Evolutionary conservation across 352 stramenopile genomes (phyloP).

Genomic region (Phytophthora nicotianae): DNA sequence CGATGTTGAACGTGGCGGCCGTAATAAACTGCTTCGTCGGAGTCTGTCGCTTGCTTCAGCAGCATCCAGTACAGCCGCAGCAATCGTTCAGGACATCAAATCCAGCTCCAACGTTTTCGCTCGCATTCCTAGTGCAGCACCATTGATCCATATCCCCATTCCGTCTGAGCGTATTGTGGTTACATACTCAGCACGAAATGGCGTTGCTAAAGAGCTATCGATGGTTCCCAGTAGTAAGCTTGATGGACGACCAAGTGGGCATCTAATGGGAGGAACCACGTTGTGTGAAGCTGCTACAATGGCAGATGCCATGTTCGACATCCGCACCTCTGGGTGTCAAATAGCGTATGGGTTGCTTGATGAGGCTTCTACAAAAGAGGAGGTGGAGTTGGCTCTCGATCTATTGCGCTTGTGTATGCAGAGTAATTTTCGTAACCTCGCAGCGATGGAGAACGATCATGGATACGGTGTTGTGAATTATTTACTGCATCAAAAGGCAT

Average conservation of each 20-base stretch:
- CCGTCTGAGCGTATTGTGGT: conserved; percentile 57
- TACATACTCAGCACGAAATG: conserved; percentile 52
- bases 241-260: conserved; percentile 58
- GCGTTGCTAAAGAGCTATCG: conserved; percentile 37
- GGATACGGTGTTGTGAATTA: conserved; percentile 77
- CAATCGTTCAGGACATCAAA: conserved; percentile 78
- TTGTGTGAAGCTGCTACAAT: conserved; percentile 36
- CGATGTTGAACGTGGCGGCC: conserved; percentile 53
- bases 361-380: conserved; percentile 37
- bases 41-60: conserved; percentile 65
- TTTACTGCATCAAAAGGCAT: conserved; percentile 63
- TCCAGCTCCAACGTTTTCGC: conserved; percentile 54
- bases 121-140: conserved; percentile 56
- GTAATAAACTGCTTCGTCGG: conserved; percentile 53
- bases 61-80: conserved; percentile 63
- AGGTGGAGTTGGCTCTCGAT: conserved; percentile 56
- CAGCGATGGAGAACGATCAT: conserved; percentile 72
- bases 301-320: conserved; percentile 44
- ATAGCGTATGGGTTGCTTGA: conserved; percentile 61
- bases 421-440: conserved; percentile 47
- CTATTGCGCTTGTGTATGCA: conserved; percentile 45
- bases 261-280: conserved; percentile 57
- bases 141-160: conserved; percentile 55
- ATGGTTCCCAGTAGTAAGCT: conserved; percentile 55
- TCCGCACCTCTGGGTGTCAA: conserved; percentile 57